Conservation (phyloP, 148 eudicot species). For the Camellia japonica region DNA sequence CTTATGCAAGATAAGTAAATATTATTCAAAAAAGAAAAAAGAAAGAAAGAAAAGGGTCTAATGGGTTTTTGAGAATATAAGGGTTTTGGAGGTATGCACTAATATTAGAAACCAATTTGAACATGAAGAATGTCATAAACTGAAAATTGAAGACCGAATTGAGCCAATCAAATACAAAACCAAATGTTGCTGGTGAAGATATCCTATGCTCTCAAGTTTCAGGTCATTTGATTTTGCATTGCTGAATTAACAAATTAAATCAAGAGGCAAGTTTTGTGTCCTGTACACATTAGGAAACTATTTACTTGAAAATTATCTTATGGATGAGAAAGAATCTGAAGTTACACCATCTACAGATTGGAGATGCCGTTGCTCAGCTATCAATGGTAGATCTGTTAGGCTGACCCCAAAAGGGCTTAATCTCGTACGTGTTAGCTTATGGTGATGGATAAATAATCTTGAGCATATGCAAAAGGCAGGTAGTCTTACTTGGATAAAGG, state of each 20-base stretch:
- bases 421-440: not conserved
- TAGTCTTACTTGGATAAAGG: not conserved
- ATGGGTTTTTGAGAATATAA: not conserved
- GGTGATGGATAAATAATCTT: not conserved
- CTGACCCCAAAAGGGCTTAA: not conserved
- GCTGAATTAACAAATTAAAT: not conserved
- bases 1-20: too few species aligned
- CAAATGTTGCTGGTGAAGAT: not conserved
- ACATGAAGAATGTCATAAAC: not conserved
- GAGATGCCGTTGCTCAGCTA: not conserved
- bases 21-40: too few species aligned
- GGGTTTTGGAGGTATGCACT: not conserved
- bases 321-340: too few species aligned
- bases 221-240: not conserved
- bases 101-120: not conserved
- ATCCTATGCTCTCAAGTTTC: not conserved
- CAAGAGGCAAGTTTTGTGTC: not conserved
- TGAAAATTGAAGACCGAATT: not conserved
- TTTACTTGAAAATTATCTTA: too few species aligned
- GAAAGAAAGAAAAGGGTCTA: not conserved
- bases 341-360: too few species aligned
- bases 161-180: too few species aligned
- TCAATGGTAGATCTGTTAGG: not conserved
- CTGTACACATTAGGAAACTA: too few species aligned
- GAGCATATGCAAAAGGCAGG: not conserved